These are phyloP conservation scores for Phaeodactylum tricornutum DNA, from an alignment of 108 stramenopile genomes.

Conservation along the genomic window DNA sequence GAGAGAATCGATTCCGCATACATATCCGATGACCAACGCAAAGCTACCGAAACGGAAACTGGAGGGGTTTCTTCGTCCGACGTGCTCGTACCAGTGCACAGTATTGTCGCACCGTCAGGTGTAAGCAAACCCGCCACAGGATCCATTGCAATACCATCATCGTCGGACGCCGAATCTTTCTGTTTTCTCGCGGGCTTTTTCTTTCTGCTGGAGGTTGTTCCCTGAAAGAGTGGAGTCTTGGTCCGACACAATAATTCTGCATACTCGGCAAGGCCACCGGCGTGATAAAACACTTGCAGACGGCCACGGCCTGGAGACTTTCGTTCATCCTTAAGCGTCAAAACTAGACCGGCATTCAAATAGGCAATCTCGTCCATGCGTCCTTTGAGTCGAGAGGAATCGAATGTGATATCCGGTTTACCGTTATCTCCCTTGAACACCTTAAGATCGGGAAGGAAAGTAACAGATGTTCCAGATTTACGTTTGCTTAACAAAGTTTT, in stretches of 20 bases:
- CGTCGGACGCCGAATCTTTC: slow-evolving; percentile 1
- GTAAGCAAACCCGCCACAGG: slow-evolving; percentile 24
- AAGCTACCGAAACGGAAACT: slow-evolving; percentile 72
- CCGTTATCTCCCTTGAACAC: slow-evolving; percentile 89
- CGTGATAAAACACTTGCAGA: slow-evolving; percentile 63
- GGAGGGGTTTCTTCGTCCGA: slow-evolving; percentile 19
- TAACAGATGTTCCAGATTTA: slow-evolving; percentile 63
- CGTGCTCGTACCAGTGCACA: slow-evolving; percentile 17
- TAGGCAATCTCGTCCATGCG: slow-evolving; percentile 86
- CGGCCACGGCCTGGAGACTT: too few species aligned
- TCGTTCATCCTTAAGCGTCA: slow-evolving; percentile 75
- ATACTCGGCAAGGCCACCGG: slow-evolving; percentile 82
- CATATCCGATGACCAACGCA: slow-evolving; percentile 84
- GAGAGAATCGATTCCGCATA: slow-evolving; percentile 85
- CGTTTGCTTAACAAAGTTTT: slow-evolving; percentile 29
- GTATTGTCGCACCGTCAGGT: slow-evolving; percentile 32
- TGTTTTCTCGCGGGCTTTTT: slow-evolving; percentile 5
- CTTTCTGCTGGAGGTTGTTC: slow-evolving; percentile 16
- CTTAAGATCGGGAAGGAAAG: slow-evolving; percentile 76
- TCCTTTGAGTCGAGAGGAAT: slow-evolving; percentile 51
- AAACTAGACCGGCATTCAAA: slow-evolving; percentile 82
- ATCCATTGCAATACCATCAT: slow-evolving; percentile 5
- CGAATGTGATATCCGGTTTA: slow-evolving; percentile 65
- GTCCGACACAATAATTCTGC: slow-evolving; percentile 69
- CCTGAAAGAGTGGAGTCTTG: slow-evolving; percentile 63